phyloP scores from a whole-genome alignment of 129 eudicot species.

The Sambucus nigra region DNA sequence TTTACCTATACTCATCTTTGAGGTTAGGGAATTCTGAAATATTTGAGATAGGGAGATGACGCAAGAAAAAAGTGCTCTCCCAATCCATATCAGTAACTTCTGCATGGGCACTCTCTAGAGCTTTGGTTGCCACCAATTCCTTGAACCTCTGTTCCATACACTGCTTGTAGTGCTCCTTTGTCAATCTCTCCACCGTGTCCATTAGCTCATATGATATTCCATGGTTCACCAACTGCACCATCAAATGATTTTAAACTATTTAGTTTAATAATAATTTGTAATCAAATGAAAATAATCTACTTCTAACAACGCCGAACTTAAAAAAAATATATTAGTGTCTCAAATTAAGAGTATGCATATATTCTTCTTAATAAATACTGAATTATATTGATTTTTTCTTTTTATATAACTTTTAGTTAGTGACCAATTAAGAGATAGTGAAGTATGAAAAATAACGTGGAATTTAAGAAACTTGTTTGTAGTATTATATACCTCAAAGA shows the following conservation, averaged over 20 bases:
- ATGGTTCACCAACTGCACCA: slow-evolving; percentile 44
- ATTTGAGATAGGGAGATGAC: slow-evolving; percentile 44
- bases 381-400: too few relatives aligned
- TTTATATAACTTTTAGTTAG: too few relatives aligned
- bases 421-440: background rate
- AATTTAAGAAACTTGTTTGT: background rate
- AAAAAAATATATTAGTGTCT: too few relatives aligned
- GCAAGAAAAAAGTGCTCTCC: slow-evolving; percentile 52
- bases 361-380: too few relatives aligned
- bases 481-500: slow-evolving; percentile 44
- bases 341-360: background rate
- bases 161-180: slow-evolving; percentile 50
- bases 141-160: slow-evolving; percentile 49
- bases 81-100: slow-evolving; percentile 40
- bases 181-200: slow-evolving; percentile 44
- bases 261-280: too few relatives aligned
- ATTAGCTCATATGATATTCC: slow-evolving; percentile 43
- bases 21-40: slow-evolving; percentile 42
- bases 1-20: slow-evolving; percentile 37
- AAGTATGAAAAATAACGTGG: too few relatives aligned
- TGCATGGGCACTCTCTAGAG: slow-evolving; percentile 30
- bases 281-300: too few relatives aligned
- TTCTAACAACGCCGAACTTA: too few relatives aligned
- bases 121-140: slow-evolving; percentile 49
- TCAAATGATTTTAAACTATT: too few relatives aligned